Conservation (phyloP, 306 rosid genomes). For the Neltuma alba region DNA sequence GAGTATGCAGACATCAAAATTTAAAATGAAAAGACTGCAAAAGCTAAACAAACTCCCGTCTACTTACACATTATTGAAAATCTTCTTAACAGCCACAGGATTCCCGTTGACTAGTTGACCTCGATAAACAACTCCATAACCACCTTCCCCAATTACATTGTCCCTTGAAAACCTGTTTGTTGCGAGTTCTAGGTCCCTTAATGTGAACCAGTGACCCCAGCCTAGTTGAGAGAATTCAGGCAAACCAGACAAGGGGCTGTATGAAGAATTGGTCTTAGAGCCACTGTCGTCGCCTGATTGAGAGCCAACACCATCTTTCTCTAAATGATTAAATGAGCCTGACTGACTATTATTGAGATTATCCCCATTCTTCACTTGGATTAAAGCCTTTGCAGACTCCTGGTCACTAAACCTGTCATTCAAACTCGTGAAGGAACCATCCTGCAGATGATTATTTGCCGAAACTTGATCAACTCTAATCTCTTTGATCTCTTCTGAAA, state of each 20-base stretch:
- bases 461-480: conserved; percentile 81
- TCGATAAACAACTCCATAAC: conserved; percentile 87
- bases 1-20: conserved; percentile 28
- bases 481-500: conserved; percentile 88
- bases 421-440: conserved; percentile 51
- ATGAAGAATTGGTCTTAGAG: conserved; percentile 43
- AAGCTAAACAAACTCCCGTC: conserved; percentile 19
- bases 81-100: conserved; percentile 94
- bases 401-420: conserved; percentile 63
- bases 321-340: conserved; percentile 64
- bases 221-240: conserved; percentile 96
- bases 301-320: conserved; percentile 64
- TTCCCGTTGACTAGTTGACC: conserved; percentile 79
- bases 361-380: conserved; percentile 64
- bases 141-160: conserved; percentile 94
- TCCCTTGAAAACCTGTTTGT: conserved; percentile 80
- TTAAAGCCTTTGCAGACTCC: conserved; percentile 69
- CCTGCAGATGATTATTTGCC: conserved; percentile 46
- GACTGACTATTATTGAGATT: conserved; percentile 68
- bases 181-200: conserved; percentile 90
- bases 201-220: conserved; percentile 99
- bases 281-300: conserved; percentile 73
- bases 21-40: neutral
- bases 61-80: conserved; percentile 85
- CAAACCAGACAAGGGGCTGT: conserved; percentile 71